Evolutionary conservation across 768 basidiomycete species (phyloP).

Genomic region (Termitomyces sp.): DNA sequence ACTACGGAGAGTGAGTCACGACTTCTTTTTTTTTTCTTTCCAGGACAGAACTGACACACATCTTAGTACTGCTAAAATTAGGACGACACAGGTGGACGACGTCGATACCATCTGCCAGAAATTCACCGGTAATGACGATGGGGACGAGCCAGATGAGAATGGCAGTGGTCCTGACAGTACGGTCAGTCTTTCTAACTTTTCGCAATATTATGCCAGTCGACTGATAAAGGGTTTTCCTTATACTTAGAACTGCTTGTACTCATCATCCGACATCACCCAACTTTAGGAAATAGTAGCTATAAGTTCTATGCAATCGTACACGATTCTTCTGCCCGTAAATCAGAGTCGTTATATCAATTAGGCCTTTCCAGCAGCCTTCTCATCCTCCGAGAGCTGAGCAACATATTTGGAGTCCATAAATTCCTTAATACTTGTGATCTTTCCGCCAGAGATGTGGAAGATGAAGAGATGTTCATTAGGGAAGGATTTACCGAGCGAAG

Average conservation of each 20-base stretch:
- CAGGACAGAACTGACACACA: not conserved
- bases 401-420: constrained; percentile 10
- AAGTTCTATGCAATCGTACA: not conserved
- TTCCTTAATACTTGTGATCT: constrained; percentile 8
- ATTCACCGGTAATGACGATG: constrained; percentile 24
- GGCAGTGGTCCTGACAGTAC: constrained; percentile 27
- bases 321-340: not conserved
- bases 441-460: constrained; percentile 6
- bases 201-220: not conserved
- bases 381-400: constrained; percentile 2
- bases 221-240: not conserved
- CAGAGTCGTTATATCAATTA: not conserved
- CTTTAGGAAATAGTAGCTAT: not conserved
- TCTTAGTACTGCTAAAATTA: constrained; percentile 24
- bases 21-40: not conserved
- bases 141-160: constrained; percentile 22
- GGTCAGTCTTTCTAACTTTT: constrained; percentile 11
- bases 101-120: constrained; percentile 27
- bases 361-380: not conserved
- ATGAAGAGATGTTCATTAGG: constrained; percentile 11
- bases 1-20: constrained; percentile 28
- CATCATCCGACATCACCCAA: constrained; percentile 21
- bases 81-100: constrained; percentile 22
- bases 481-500: constrained; percentile 1
- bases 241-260: constrained; percentile 21